phyloP scores from a whole-genome alignment of 306 rosid species.

The Trifolium subterraneum region DNA sequence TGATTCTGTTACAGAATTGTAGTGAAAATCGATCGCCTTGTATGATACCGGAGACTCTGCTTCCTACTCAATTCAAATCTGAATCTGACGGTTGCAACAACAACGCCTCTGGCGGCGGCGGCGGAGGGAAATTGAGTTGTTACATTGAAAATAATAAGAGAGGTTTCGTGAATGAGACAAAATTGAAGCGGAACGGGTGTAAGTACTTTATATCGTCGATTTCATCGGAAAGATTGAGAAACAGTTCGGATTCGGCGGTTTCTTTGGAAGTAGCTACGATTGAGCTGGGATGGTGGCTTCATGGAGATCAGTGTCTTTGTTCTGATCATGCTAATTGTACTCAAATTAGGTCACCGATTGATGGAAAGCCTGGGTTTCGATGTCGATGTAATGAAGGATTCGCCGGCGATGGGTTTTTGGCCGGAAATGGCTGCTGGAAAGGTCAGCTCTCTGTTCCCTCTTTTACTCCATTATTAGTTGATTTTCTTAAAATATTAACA shows the following conservation, averaged over 20 bases:
- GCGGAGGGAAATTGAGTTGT: slow-evolving; percentile 58
- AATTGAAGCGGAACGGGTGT: slow-evolving; percentile 45
- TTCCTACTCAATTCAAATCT: slow-evolving; percentile 57
- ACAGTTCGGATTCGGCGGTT: slow-evolving; percentile 44
- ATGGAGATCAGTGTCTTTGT: slow-evolving; percentile 65
- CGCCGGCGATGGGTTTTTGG: slow-evolving; percentile 71
- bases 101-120: slow-evolving; percentile 4
- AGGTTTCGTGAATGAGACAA: slow-evolving; percentile 44
- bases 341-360: slow-evolving; percentile 30
- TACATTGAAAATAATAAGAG: slow-evolving; percentile 44
- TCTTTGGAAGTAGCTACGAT: slow-evolving; percentile 69
- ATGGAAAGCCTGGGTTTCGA: slow-evolving; percentile 48
- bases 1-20: slow-evolving; percentile 69
- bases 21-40: slow-evolving; percentile 43
- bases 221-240: slow-evolving; percentile 45
- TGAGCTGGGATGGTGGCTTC: slow-evolving; percentile 86
- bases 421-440: slow-evolving; percentile 80
- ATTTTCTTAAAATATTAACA: neutral
- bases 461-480: neutral
- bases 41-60: slow-evolving; percentile 57
- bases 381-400: slow-evolving; percentile 67
- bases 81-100: slow-evolving; percentile 57
- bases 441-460: slow-evolving; percentile 53
- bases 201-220: slow-evolving; percentile 64
- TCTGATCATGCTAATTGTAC: slow-evolving; percentile 62